phyloP scores from a whole-genome alignment of 192 early-diverging fungal genomes.

The Funneliformis geosporum region DNA sequence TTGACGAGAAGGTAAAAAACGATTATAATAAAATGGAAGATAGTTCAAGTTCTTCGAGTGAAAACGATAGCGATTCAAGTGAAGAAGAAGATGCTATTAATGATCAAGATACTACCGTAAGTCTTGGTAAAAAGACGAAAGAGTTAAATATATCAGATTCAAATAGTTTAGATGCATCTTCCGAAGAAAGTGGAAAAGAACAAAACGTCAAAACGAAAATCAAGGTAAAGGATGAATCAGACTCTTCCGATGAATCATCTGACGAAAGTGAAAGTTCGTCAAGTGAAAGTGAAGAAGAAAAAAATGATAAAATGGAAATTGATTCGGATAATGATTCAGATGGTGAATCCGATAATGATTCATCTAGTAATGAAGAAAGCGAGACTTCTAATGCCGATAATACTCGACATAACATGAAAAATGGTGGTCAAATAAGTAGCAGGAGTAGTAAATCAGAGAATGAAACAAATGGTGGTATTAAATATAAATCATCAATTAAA shows the following conservation, averaged over 20 bases:
- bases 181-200: conserved; percentile 2
- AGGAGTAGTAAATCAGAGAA: background rate
- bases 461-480: background rate
- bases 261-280: background rate
- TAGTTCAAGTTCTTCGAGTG: background rate
- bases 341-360: background rate
- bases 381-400: background rate
- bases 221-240: background rate
- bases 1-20: background rate
- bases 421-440: background rate
- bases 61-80: background rate
- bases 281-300: background rate
- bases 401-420: background rate
- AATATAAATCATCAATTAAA: background rate
- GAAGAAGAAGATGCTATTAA: background rate
- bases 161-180: background rate
- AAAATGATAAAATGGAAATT: background rate
- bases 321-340: background rate
- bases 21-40: background rate
- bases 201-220: no score
- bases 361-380: background rate
- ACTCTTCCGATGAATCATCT: background rate
- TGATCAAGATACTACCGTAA: background rate
- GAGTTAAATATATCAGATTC: background rate
- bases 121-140: background rate